Conservation (phyloP, 257 asterid genomes). For the Salvia splendens region DNA sequence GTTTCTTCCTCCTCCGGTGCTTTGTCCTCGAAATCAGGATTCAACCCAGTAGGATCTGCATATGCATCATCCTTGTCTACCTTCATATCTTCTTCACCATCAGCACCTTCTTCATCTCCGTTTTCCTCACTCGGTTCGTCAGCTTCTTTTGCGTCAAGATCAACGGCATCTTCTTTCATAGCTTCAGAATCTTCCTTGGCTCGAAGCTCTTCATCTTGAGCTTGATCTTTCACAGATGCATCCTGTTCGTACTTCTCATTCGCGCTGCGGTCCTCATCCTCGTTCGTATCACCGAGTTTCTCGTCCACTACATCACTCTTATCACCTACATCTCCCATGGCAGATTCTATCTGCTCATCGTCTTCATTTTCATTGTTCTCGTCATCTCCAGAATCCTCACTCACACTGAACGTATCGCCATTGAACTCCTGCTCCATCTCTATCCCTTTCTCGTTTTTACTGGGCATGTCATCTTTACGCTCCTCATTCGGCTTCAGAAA, state of each 20-base stretch:
- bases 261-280: slow-evolving; percentile 39
- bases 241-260: slow-evolving; percentile 79
- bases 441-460: slow-evolving; percentile 74
- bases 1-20: slow-evolving; percentile 50
- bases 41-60: slow-evolving; percentile 66
- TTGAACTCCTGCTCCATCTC: slow-evolving; percentile 93
- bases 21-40: slow-evolving; percentile 54
- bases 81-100: slow-evolving; percentile 59
- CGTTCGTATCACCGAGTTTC: slow-evolving; percentile 58
- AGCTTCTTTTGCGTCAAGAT: slow-evolving; percentile 44
- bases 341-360: slow-evolving; percentile 72
- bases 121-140: slow-evolving; percentile 44
- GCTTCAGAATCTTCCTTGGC: slow-evolving; percentile 64
- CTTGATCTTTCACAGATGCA: slow-evolving; percentile 60
- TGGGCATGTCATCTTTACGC: slow-evolving; percentile 54
- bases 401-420: slow-evolving; percentile 63
- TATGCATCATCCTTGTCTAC: slow-evolving; percentile 64
- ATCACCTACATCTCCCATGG: slow-evolving; percentile 78
- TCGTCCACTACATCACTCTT: slow-evolving; percentile 72
- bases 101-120: slow-evolving; percentile 47
- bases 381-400: slow-evolving; percentile 79
- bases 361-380: slow-evolving; percentile 45
- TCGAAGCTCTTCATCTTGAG: slow-evolving; percentile 67
- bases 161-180: slow-evolving; percentile 47
- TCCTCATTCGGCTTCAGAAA: slow-evolving; percentile 62